Conservation (phyloP, 305 asterid species). For the Petunia hybrid region DNA sequence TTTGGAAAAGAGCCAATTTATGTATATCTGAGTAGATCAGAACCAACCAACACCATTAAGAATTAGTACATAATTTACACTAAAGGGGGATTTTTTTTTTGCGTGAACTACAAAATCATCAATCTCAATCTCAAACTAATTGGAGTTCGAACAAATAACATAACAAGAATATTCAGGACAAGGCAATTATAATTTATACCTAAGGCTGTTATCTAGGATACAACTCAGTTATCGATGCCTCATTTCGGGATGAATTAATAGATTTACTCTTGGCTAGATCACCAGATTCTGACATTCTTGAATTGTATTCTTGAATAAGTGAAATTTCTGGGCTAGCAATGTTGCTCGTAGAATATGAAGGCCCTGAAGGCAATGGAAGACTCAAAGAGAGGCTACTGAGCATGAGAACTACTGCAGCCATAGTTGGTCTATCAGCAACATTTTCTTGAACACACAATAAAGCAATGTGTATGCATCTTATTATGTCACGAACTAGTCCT, state of each 20-base stretch:
- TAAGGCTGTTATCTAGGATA: conserved; percentile 24
- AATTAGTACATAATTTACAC: background rate
- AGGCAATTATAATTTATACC: no score
- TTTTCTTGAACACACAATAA: conserved; percentile 44
- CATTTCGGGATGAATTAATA: background rate
- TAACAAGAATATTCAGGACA: no score
- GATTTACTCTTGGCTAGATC: background rate
- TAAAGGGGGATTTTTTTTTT: background rate
- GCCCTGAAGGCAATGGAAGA: conserved; percentile 39
- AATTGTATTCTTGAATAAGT: background rate
- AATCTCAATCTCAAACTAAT: no score
- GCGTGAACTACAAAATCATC: no score
- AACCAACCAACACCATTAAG: conserved; percentile 10
- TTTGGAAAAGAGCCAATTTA: background rate
- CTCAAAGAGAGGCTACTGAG: conserved; percentile 27
- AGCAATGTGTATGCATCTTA: conserved; percentile 39
- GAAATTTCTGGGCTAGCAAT: background rate
- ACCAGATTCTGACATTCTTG: background rate
- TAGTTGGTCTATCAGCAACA: conserved; percentile 35
- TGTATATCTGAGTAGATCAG: background rate
- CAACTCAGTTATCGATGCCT: conserved; percentile 26
- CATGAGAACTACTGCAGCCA: conserved; percentile 39
- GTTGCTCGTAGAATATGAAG: conserved; percentile 27
- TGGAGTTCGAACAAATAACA: no score
- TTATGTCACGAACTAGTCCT: conserved; percentile 22